Percentiles rank a stretch among this genome's conserved stretches.
Conservation (phyloP, 2,329 filamentous ascomycete species). For the Lasiodiplodia sp. region DNA sequence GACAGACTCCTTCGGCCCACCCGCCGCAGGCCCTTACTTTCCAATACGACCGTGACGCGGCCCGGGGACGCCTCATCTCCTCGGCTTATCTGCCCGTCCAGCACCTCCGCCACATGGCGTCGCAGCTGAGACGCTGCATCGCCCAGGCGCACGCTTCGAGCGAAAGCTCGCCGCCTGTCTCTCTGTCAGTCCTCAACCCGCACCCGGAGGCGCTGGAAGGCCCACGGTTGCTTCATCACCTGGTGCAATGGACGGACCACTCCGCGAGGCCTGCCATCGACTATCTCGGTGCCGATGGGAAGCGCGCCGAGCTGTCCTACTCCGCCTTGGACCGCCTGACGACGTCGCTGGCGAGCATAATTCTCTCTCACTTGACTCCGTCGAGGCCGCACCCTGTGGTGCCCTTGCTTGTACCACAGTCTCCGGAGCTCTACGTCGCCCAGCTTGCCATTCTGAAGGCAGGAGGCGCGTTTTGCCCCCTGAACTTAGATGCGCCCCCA, state of each 20-base stretch:
- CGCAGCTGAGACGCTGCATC: constrained; percentile 30
- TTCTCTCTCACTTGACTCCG: constrained; percentile 48
- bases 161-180: neutral
- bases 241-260: constrained; percentile 60
- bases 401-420: constrained; percentile 80
- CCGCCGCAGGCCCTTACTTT: constrained; percentile 17
- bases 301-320: constrained; percentile 65
- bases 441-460: constrained; percentile 80
- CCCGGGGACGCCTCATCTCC: constrained; percentile 14
- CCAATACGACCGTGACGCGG: constrained; percentile 20
- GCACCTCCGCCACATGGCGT: constrained; percentile 29
- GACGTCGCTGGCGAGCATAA: constrained; percentile 61
- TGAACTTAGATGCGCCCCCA: constrained; percentile 77
- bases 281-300: constrained; percentile 61
- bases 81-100: constrained; percentile 22
- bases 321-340: constrained; percentile 66
- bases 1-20: constrained; percentile 15
- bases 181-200: constrained; percentile 65
- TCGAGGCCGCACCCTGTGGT: constrained; percentile 60
- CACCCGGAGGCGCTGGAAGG: constrained; percentile 61
- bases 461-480: constrained; percentile 84
- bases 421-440: constrained; percentile 77
- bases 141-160: constrained; percentile 5
- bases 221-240: constrained; percentile 65
- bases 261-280: constrained; percentile 64